These are phyloP conservation scores for Apiospora malaysiana DNA, from an alignment of 2,329 filamentous ascomycete genomes.

Conservation along the genomic window DNA sequence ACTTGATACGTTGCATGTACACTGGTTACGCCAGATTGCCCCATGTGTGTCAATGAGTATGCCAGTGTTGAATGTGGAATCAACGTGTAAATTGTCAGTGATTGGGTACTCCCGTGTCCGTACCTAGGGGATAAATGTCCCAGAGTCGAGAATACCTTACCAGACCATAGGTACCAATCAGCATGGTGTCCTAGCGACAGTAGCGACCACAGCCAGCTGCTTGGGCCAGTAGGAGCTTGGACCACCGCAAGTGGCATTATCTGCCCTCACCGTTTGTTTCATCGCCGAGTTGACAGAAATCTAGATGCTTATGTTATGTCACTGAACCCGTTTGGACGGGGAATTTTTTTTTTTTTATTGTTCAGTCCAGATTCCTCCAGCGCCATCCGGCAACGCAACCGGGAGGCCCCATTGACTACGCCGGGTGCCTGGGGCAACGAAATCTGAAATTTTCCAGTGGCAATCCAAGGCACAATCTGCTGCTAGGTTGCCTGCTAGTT, in stretches of 20 bases:
- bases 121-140: too few relatives aligned
- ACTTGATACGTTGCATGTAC: neutral
- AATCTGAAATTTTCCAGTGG: conserved; percentile 4
- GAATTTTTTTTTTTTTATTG: neutral
- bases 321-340: neutral
- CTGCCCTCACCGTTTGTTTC: conserved; percentile 7
- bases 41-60: neutral
- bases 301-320: conserved; percentile 12
- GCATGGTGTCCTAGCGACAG: neutral
- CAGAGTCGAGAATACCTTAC: too few relatives aligned
- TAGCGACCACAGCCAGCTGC: too few relatives aligned
- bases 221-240: neutral
- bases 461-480: conserved; percentile 1
- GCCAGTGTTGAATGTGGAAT: neutral
- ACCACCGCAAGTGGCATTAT: neutral
- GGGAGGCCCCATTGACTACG: neutral
- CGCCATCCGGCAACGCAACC: neutral
- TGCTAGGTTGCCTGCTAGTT: neutral
- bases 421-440: conserved; percentile 5
- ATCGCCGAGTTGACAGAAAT: conserved; percentile 5
- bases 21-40: neutral
- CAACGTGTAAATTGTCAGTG: neutral
- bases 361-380: neutral
- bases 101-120: too few relatives aligned
- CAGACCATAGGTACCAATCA: neutral